A percentile compares a stretch with the other conserved stretches of the same genome.
These are phyloP conservation scores for Dryas integrifolia DNA, from an alignment of 331 rosid genomes.

Conservation along the genomic window DNA sequence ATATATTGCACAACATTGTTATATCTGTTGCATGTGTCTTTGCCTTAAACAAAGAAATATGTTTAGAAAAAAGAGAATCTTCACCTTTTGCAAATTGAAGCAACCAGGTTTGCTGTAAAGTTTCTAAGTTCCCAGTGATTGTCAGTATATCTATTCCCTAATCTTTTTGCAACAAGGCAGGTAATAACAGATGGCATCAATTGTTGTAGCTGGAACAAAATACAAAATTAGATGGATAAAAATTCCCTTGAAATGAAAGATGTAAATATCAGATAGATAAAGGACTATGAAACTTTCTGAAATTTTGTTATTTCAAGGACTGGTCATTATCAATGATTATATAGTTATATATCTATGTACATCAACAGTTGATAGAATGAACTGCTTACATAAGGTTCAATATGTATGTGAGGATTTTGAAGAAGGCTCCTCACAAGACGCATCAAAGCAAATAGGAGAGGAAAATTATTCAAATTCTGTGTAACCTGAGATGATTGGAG, in stretches of 20 bases:
- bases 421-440: conserved; percentile 70
- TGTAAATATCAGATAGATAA: neutral
- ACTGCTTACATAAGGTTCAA: conserved; percentile 76
- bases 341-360: neutral
- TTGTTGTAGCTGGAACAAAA: conserved; percentile 70
- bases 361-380: conserved; percentile 13
- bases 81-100: conserved; percentile 86
- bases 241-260: conserved; percentile 10
- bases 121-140: conserved; percentile 94
- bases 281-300: neutral
- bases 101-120: conserved; percentile 69
- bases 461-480: conserved; percentile 47
- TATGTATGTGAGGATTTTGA: conserved; percentile 75
- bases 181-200: conserved; percentile 89
- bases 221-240: conserved; percentile 36
- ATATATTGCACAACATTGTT: neutral
- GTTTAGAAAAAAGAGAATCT: conserved; percentile 22
- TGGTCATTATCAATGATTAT: neutral
- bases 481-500: conserved; percentile 56
- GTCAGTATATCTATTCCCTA: conserved; percentile 74
- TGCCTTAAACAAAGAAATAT: conserved; percentile 14
- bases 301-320: neutral
- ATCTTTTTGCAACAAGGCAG: conserved; percentile 76
- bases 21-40: neutral
- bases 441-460: conserved; percentile 67